Evolutionary conservation across 352 stramenopile genomes (phyloP), one percentile per base, ranked within the genome.

Genomic region (Globisporangium heterothallicum): DNA sequence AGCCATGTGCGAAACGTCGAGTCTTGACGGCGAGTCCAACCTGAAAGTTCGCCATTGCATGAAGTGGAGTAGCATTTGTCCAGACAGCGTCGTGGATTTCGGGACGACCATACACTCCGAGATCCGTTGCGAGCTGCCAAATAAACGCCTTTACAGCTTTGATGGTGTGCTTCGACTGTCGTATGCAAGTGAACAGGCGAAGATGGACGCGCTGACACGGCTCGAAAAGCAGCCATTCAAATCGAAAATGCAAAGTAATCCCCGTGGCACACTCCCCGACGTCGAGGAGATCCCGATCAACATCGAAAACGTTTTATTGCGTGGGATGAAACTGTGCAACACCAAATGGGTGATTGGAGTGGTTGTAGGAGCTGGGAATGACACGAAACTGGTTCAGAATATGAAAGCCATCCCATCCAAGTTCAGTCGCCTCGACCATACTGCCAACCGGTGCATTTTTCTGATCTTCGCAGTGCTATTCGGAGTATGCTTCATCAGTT

Each of bases 341-440:
- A 94, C 84, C 19, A 86, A 88, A 49, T 94, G 78, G 74, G 67
- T 70, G 21, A 60, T 89, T 5, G 84, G 82, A 0, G 81, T 92
- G n/a, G 70, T 92, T 12, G 84, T 94, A 6, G 74, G 77, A 0
- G 77, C 79, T 1, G 84, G 84, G 2, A 88, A 83, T 46, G 84
- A 94, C 45, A 86, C 79, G 1, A 94, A 94, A 44, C 58, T 92
- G 1, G 66, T 91, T 14, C 84, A 88, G 24, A 94, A 94, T 52
- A 90, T 88, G 72, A 91, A 92, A 56, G 74, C 76, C 0, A 83
- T 92, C 22, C 82, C 84, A 21, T 94, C 82, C 41, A 94, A 94
- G 48, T 92, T 93, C 58, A 89, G 75, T 27, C 75, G 84, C 0
- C 65, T 94, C 18, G 82, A 94, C 51, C 69, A 72, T 1, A 86